Evolutionary conservation across 305 asterid genomes (phyloP), one percentile per base, ranked within the genome.

Genomic region (Ilex paraguariensis): DNA sequence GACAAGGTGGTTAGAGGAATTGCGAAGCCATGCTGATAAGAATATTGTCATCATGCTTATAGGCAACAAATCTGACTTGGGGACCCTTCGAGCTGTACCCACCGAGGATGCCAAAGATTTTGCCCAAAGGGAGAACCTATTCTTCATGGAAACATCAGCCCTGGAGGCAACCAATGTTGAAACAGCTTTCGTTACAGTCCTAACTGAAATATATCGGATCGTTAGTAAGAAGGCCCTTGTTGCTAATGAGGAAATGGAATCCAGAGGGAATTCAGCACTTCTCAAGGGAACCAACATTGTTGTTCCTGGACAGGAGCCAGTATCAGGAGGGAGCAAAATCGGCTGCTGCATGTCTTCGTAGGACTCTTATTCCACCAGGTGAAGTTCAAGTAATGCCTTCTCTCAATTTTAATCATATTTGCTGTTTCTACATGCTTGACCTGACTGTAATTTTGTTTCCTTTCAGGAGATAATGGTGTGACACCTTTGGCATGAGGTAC

Each of bases 91-190:
- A 45, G 86, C 63, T 55, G 96, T 88, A 66, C 52, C 90, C 31
- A 76, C 79, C 7, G 95, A 88, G 49, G 96, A 82, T 63, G 96
- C 96, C 54, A 82, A 86, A 77, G 96, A 88, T 32, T 86, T 80
- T 62, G 90, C 95, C 33, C 80, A 88, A 80, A 82, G 73, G 57
- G 92, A 88, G 78, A 84, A 84, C 75, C 70, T 88, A 56, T 86
- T 78, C 84, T 86, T 86, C 60, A 82, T 82, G 90, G 96, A 88
- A 81, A 86, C 96, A 66, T 86, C 96, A 16, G 96, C 96, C 12
- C 83, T 84, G 15, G 90, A 86, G 76, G 84, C 91, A 54, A 84
- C 83, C 31, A 88, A 88, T 42, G 95, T 86, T 7, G 95, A 88
- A 61, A 86, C 85, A 17, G 90, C 95, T 61, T 88, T 88, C 67